Conservation (phyloP, 495 filamentous ascomycete genomes). For the Penicillium steckii region DNA sequence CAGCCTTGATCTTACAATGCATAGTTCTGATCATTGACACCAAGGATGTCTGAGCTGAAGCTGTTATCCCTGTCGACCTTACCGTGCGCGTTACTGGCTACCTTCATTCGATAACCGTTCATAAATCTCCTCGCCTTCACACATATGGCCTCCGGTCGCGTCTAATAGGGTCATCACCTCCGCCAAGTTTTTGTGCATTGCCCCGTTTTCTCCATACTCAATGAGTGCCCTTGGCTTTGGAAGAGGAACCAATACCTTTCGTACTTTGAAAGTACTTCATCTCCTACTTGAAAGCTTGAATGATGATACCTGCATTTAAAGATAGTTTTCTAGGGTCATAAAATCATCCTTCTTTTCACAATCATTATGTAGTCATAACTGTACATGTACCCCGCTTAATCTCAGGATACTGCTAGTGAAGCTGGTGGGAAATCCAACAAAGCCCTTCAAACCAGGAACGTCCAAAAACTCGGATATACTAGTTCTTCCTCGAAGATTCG, state of each 20-base stretch:
- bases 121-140: neutral
- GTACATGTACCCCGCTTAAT: conserved; percentile 4
- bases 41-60: neutral
- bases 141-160: neutral
- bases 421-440: neutral
- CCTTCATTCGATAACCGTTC: conserved; percentile 4
- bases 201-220: neutral
- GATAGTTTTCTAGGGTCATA: conserved; percentile 14
- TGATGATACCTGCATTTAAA: conserved; percentile 4
- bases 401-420: neutral
- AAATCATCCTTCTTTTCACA: conserved; percentile 6
- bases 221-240: neutral
- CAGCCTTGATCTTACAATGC: neutral
- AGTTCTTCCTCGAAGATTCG: conserved; percentile 98
- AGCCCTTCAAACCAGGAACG: conserved; percentile 65
- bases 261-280: neutral
- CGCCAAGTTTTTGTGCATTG: neutral
- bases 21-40: neutral
- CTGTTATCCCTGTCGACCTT: neutral
- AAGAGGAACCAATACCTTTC: neutral
- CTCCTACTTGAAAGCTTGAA: conserved; percentile 1
- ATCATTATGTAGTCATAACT: conserved; percentile 22
- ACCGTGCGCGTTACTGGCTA: neutral
- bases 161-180: neutral
- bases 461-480: conserved; percentile 98